phyloP scores from a whole-genome alignment of 2,329 filamentous ascomycete species.

The Diaporthe velutina region DNA sequence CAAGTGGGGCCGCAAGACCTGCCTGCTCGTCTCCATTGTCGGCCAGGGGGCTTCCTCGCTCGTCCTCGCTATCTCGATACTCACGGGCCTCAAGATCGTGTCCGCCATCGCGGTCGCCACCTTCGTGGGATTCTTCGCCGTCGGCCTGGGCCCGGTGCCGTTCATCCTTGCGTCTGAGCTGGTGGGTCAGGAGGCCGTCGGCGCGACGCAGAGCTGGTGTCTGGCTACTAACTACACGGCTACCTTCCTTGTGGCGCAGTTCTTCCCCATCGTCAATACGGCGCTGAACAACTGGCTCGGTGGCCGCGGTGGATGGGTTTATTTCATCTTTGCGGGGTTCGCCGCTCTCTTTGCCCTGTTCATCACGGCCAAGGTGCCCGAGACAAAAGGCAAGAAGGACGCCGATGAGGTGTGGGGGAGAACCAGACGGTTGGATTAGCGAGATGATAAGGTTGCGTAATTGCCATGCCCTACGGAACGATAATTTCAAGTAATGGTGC shows the following conservation, averaged over 20 bases:
- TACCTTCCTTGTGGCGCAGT: conserved; percentile 93
- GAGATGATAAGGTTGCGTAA: not conserved
- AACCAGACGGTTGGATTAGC: conserved; percentile 64
- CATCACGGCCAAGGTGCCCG: conserved; percentile 81
- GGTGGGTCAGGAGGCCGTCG: conserved; percentile 90
- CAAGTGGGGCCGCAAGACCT: conserved; percentile 87
- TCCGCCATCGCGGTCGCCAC: conserved; percentile 85
- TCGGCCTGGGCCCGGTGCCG: conserved; percentile 92
- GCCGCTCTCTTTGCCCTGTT: conserved; percentile 79
- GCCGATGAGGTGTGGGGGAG: conserved; percentile 94
- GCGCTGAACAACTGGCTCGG: conserved; percentile 74
- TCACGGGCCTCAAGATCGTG: conserved; percentile 77
- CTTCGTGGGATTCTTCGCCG: conserved; percentile 91
- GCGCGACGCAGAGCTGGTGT: conserved; percentile 90
- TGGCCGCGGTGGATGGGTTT: conserved; percentile 81
- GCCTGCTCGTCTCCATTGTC: conserved; percentile 83
- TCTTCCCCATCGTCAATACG: conserved; percentile 90
- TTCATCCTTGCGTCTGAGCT: conserved; percentile 95
- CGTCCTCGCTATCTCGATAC: conserved; percentile 84
- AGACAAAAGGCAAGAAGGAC: conserved; percentile 87
- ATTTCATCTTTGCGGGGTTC: conserved; percentile 88
- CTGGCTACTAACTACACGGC: conserved; percentile 89
- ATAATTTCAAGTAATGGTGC: conserved; percentile 3
- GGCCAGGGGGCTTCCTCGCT: conserved; percentile 88
- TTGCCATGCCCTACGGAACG: not conserved